A percentile compares a stretch with the other conserved stretches of the same genome.
phyloP scores from a whole-genome alignment of 352 stramenopile genomes.

The Pythium sukuiense region DNA sequence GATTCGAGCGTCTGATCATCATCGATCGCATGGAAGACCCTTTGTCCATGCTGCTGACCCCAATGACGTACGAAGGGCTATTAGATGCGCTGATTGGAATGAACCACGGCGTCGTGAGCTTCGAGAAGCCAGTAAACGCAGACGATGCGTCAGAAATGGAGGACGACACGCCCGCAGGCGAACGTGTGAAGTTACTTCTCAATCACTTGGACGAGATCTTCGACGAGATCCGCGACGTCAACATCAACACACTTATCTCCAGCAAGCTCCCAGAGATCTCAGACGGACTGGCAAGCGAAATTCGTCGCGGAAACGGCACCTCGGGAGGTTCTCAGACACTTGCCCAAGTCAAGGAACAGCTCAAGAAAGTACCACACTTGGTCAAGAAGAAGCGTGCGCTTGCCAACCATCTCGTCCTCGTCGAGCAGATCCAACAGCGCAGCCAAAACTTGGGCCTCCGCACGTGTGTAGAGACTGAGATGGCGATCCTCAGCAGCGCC shows the following conservation, averaged over 20 bases:
- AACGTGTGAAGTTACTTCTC: slow-evolving; percentile 48
- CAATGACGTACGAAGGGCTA: slow-evolving; percentile 84
- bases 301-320: slow-evolving; percentile 29
- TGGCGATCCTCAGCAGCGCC: slow-evolving; percentile 71
- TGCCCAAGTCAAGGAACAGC: slow-evolving; percentile 5
- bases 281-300: slow-evolving; percentile 50
- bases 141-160: slow-evolving; percentile 16
- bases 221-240: slow-evolving; percentile 69
- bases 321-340: neutral
- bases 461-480: slow-evolving; percentile 75
- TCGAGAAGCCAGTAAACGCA: slow-evolving; percentile 33
- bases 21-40: slow-evolving; percentile 81
- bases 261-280: slow-evolving; percentile 49
- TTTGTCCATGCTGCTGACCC: slow-evolving; percentile 77
- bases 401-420: slow-evolving; percentile 62
- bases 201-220: slow-evolving; percentile 75
- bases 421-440: slow-evolving; percentile 56
- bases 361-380: slow-evolving; percentile 60
- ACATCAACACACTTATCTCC: slow-evolving; percentile 75
- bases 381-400: slow-evolving; percentile 72
- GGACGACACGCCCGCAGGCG: slow-evolving; percentile 23
- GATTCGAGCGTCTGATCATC: slow-evolving; percentile 61
- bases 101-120: slow-evolving; percentile 70
- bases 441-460: slow-evolving; percentile 61
- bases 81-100: slow-evolving; percentile 71